Conservation (phyloP, 2,329 filamentous ascomycete species). For the Bipolaris zeicola region DNA sequence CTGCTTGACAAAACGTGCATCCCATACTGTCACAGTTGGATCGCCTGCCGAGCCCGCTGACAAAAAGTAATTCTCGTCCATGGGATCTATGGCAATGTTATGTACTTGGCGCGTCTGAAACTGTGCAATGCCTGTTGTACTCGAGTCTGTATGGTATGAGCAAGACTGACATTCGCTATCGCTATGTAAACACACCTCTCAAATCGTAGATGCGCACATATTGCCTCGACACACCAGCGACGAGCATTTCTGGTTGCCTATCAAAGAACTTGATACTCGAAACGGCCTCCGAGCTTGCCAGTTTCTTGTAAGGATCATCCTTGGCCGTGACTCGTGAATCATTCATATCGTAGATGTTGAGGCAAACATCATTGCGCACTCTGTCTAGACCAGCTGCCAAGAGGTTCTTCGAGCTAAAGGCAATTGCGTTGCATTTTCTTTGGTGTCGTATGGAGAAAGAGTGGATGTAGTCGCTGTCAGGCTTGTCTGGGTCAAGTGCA, state of each 20-base stretch:
- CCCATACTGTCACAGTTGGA: constrained; percentile 77
- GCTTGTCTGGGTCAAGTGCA: constrained; percentile 68
- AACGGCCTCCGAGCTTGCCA: constrained; percentile 70
- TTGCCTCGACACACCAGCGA: constrained; percentile 76
- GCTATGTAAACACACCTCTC: constrained; percentile 61
- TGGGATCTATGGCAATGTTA: constrained; percentile 76
- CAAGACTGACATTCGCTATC: not conserved
- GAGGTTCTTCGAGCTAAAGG: constrained; percentile 73
- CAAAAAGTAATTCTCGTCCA: constrained; percentile 82
- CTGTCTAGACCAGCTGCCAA: constrained; percentile 80
- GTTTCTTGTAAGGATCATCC: constrained; percentile 60
- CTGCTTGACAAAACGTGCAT: constrained; percentile 62
- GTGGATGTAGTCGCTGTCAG: constrained; percentile 57
- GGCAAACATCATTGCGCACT: constrained; percentile 78
- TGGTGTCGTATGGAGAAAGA: constrained; percentile 74
- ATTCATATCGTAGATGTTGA: constrained; percentile 82
- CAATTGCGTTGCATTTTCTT: constrained; percentile 79
- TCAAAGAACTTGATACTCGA: constrained; percentile 84
- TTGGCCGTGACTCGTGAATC: constrained; percentile 58
- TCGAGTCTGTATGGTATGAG: constrained; percentile 42
- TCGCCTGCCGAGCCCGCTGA: constrained; percentile 75
- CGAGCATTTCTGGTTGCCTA: constrained; percentile 73
- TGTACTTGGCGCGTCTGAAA: constrained; percentile 65
- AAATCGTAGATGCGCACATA: constrained; percentile 79
- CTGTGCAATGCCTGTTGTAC: constrained; percentile 54